A percentile compares a stretch with the other conserved stretches of the same genome.
phyloP scores from a whole-genome alignment of 768 basidiomycete genomes.

The Holtermannia corniformis region DNA sequence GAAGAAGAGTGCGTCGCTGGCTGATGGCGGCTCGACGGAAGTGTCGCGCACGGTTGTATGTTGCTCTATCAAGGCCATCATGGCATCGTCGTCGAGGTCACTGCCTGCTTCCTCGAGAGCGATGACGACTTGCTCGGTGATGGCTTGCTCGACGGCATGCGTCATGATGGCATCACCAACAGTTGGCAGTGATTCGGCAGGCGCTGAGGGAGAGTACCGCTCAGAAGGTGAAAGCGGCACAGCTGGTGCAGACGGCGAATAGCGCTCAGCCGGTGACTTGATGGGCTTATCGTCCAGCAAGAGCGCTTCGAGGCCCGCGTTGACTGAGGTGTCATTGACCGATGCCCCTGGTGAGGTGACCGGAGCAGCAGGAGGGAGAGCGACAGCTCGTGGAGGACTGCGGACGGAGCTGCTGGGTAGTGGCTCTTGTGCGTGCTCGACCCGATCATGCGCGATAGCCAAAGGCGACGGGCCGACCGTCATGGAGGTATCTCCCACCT shows the following conservation, averaged over 20 bases:
- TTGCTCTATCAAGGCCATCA: background rate
- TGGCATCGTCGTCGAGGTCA: background rate
- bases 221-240: too few relatives aligned
- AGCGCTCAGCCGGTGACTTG: background rate
- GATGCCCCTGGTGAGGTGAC: background rate
- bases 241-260: background rate
- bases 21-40: background rate
- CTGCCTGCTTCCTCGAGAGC: background rate
- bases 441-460: background rate
- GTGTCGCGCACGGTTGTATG: background rate
- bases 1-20: conserved; percentile 18
- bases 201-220: too few relatives aligned
- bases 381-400: too few relatives aligned
- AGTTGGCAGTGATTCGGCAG: too few relatives aligned
- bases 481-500: background rate
- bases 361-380: too few relatives aligned
- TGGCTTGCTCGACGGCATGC: background rate
- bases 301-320: background rate
- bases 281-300: background rate
- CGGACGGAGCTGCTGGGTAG: background rate
- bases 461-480: background rate
- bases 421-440: background rate
- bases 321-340: background rate
- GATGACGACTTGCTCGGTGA: too few relatives aligned
- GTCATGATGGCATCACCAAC: too few relatives aligned